Conservation (phyloP, 176 grass and related monocot species). For the Dendrocalamus sinicus region DNA sequence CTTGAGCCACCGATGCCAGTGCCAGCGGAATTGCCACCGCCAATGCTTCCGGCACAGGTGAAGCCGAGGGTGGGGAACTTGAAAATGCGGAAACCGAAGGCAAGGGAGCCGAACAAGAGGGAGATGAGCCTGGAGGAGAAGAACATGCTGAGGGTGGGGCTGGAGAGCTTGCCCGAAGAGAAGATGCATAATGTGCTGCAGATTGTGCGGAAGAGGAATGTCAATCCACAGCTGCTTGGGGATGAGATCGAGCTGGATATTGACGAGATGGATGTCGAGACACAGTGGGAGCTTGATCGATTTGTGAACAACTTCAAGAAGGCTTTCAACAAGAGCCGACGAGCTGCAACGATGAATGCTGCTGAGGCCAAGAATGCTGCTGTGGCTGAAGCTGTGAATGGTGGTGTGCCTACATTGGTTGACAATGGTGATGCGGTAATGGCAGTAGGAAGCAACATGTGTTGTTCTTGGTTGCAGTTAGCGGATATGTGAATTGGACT, state of each 20-base stretch:
- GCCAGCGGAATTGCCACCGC: conserved; percentile 6
- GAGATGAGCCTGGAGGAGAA: conserved; percentile 89
- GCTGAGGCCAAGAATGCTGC: conserved; percentile 35
- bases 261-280: conserved; percentile 79
- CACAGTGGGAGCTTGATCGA: conserved; percentile 90
- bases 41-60: not conserved
- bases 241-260: conserved; percentile 97
- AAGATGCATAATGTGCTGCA: conserved; percentile 84
- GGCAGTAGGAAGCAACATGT: not conserved
- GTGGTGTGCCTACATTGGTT: conserved; percentile 17
- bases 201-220: conserved; percentile 82
- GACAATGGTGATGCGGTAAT: conserved; percentile 38
- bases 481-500: not conserved
- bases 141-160: conserved; percentile 67
- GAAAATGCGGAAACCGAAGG: conserved; percentile 76
- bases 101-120: conserved; percentile 82
- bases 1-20: conserved; percentile 14
- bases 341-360: conserved; percentile 44
- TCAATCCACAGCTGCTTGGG: conserved; percentile 59
- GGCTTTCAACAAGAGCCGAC: conserved; percentile 68
- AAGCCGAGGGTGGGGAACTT: conserved; percentile 31
- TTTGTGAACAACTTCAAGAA: conserved; percentile 92
- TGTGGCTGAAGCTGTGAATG: conserved; percentile 34
- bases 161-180: conserved; percentile 73
- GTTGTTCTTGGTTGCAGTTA: conserved; percentile 11